Conservation (phyloP, 371 early-diverging fungal species). For the Zopfochytrium polystomum region DNA sequence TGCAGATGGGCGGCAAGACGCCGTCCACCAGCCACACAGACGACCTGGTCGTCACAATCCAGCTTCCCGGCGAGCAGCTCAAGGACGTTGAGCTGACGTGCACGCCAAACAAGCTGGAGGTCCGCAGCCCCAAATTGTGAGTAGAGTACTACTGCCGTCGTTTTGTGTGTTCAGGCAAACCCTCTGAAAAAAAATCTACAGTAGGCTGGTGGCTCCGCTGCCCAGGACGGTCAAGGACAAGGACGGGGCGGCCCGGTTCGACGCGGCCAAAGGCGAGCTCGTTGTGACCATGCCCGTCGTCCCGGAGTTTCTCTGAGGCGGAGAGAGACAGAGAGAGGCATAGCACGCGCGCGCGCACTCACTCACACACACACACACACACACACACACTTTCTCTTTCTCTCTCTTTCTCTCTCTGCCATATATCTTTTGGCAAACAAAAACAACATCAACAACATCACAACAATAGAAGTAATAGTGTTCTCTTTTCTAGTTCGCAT, state of each 20-base stretch:
- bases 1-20: constrained; percentile 35
- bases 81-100: constrained; percentile 27
- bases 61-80: constrained; percentile 24
- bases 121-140: constrained; percentile 30
- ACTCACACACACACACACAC: too few relatives aligned
- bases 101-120: constrained; percentile 16
- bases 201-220: constrained; percentile 23
- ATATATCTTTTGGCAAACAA: too few relatives aligned
- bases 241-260: constrained; percentile 22
- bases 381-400: too few relatives aligned
- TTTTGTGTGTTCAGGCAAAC: not conserved
- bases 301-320: constrained; percentile 13
- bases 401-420: too few relatives aligned
- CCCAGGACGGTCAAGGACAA: constrained; percentile 20
- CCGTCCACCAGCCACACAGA: constrained; percentile 25
- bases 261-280: constrained; percentile 14
- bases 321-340: too few relatives aligned
- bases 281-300: constrained; percentile 20
- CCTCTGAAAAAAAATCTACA: not conserved
- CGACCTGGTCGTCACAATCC: constrained; percentile 22
- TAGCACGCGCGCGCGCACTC: too few relatives aligned
- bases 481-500: too few relatives aligned
- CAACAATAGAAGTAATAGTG: too few relatives aligned
- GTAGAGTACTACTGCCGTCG: not conserved
- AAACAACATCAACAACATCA: too few relatives aligned